Evolutionary conservation across 1,284 basidiomycete species (phyloP).

Genomic region (Fomes fomentarius): DNA sequence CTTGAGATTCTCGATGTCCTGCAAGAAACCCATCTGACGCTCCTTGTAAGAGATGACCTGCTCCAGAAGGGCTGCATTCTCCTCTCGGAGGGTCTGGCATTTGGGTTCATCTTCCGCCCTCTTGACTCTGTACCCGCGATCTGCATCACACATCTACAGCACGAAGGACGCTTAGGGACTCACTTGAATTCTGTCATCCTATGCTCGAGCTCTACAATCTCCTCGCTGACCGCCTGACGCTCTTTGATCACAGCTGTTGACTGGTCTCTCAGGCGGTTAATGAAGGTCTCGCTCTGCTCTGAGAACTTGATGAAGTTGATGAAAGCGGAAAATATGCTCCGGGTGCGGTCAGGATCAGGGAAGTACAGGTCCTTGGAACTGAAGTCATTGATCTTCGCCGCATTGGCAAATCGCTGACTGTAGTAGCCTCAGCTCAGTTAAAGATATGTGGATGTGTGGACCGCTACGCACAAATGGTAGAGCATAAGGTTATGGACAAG

Average conservation of each 20-base stretch:
- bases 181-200: slow-evolving; percentile 68
- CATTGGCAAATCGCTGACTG: slow-evolving; percentile 68
- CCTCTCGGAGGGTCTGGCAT: slow-evolving; percentile 59
- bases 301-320: slow-evolving; percentile 94
- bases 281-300: slow-evolving; percentile 67
- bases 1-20: slow-evolving; percentile 71
- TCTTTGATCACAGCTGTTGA: slow-evolving; percentile 61
- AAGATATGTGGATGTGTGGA: background rate
- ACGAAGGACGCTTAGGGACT: too few relatives aligned
- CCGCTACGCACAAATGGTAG: slow-evolving; percentile 30
- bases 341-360: slow-evolving; percentile 75
- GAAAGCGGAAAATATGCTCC: slow-evolving; percentile 79
- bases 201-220: slow-evolving; percentile 54
- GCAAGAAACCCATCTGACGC: slow-evolving; percentile 57
- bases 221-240: slow-evolving; percentile 53
- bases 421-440: background rate
- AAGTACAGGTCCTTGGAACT: slow-evolving; percentile 72
- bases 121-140: slow-evolving; percentile 51
- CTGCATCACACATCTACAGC: too few relatives aligned
- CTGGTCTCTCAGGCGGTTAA: slow-evolving; percentile 61
- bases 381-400: slow-evolving; percentile 81
- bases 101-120: slow-evolving; percentile 73
- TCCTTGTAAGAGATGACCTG: slow-evolving; percentile 71
- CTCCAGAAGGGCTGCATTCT: slow-evolving; percentile 64
- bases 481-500: slow-evolving; percentile 34